These are phyloP conservation scores for Daldinia loculata DNA, from an alignment of 495 filamentous ascomycete species.

Conservation along the genomic window DNA sequence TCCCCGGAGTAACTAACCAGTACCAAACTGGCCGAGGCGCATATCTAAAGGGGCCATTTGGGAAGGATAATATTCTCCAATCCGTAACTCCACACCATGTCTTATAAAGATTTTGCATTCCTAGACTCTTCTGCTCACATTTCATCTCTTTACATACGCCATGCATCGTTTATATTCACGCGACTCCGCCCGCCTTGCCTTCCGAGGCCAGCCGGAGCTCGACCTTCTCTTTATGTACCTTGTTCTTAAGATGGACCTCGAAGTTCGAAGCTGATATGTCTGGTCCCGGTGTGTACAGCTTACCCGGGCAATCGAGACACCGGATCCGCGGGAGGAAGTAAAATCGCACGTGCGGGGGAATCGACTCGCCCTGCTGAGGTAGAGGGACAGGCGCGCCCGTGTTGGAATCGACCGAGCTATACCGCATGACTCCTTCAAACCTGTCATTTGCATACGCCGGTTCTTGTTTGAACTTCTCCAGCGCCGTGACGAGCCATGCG, in stretches of 20 bases:
- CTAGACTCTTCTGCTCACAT: constrained; percentile 4
- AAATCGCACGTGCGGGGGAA: constrained; percentile 67
- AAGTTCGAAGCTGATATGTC: constrained; percentile 87
- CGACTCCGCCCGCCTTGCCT: constrained; percentile 11
- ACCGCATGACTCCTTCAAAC: constrained; percentile 89
- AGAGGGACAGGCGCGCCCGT: constrained; percentile 65
- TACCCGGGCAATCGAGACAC: constrained; percentile 91
- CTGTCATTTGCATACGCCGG: constrained; percentile 72
- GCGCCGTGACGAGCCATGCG: constrained; percentile 75
- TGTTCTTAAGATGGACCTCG: constrained; percentile 86
- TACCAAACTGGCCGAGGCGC: constrained; percentile 4
- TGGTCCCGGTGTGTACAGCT: constrained; percentile 88
- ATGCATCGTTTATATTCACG: constrained; percentile 6
- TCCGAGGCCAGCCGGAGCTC: constrained; percentile 39
- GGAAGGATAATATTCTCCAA: constrained; percentile 12
- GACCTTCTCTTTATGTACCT: constrained; percentile 78
- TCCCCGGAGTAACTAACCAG: constrained; percentile 15
- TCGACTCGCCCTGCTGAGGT: constrained; percentile 54
- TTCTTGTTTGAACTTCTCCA: constrained; percentile 64
- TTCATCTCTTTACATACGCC: background rate
- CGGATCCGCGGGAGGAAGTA: constrained; percentile 85
- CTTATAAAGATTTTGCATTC: constrained; percentile 15
- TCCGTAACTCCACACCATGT: constrained; percentile 29
- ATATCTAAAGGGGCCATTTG: constrained; percentile 5
- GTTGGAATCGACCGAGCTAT: constrained; percentile 74